These are phyloP conservation scores for Xylariaceae sp. DNA, from an alignment of 2,329 filamentous ascomycete genomes.

Conservation along the genomic window DNA sequence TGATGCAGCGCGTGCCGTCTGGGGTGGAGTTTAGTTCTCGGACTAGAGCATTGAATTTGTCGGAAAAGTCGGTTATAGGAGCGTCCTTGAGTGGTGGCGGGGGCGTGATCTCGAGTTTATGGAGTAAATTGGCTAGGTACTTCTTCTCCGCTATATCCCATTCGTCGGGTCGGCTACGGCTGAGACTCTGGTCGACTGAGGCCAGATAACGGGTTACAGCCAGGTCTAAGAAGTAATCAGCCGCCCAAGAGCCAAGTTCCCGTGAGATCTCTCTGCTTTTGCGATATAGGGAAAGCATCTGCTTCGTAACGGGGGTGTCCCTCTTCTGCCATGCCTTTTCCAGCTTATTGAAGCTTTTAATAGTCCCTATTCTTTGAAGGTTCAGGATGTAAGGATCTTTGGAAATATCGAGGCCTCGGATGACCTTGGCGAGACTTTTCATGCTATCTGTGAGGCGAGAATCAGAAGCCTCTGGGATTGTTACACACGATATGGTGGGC, in stretches of 20 bases:
- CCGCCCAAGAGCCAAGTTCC: conserved; percentile 63
- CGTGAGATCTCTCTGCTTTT: conserved; percentile 45
- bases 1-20: conserved; percentile 48
- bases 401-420: conserved; percentile 45
- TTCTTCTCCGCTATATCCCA: conserved; percentile 47
- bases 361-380: conserved; percentile 39
- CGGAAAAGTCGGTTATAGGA: conserved; percentile 38
- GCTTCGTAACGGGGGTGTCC: conserved; percentile 48
- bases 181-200: conserved; percentile 24
- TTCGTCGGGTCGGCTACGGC: conserved; percentile 30
- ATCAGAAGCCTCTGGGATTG: conserved; percentile 1
- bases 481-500: conserved; percentile 47
- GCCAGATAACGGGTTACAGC: conserved; percentile 37
- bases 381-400: conserved; percentile 55
- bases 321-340: conserved; percentile 36
- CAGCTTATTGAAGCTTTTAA: conserved; percentile 37
- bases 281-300: conserved; percentile 50
- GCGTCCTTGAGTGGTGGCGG: conserved; percentile 19
- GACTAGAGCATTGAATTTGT: conserved; percentile 55
- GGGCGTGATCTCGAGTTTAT: conserved; percentile 29
- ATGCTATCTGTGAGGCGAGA: conserved; percentile 35
- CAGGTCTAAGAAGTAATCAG: conserved; percentile 57
- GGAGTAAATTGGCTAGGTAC: conserved; percentile 49
- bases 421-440: conserved; percentile 38
- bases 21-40: conserved; percentile 41